phyloP scores from a whole-genome alignment of 805 yeast genomes.

The Saccharomycopsis javanensis region DNA sequence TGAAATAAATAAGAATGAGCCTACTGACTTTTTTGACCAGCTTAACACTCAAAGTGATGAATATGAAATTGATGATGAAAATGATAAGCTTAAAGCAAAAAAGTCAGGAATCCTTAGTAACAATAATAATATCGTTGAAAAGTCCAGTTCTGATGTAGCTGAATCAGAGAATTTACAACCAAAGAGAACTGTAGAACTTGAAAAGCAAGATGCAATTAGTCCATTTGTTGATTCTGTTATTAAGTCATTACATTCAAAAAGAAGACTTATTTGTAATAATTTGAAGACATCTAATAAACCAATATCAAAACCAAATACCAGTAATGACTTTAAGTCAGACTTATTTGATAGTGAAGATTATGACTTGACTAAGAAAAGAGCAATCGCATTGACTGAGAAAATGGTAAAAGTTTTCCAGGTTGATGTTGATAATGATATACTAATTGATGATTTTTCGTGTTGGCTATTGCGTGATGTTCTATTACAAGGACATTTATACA shows the following conservation, averaged over 20 bases:
- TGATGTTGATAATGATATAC: conserved; percentile 40
- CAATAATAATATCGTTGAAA: not conserved
- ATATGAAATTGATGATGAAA: conserved; percentile 18
- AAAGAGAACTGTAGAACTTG: not conserved
- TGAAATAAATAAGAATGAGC: conserved; percentile 1
- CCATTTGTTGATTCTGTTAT: conserved; percentile 15
- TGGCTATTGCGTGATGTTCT: conserved; percentile 80
- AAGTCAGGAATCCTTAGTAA: not conserved
- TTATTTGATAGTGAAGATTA: conserved; percentile 14
- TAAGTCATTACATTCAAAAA: conserved; percentile 10
- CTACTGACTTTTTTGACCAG: conserved; percentile 19
- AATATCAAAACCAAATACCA: conserved; percentile 22
- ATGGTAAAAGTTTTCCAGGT: conserved; percentile 34
- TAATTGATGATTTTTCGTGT: conserved; percentile 54
- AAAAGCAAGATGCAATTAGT: conserved; percentile 1
- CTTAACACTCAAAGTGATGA: conserved; percentile 18
- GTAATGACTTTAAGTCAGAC: conserved; percentile 16
- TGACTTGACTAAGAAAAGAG: conserved; percentile 24
- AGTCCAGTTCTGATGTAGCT: not conserved
- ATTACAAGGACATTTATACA: conserved; percentile 73
- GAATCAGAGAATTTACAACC: not conserved
- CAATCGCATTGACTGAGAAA: conserved; percentile 29
- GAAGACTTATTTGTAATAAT: conserved; percentile 18
- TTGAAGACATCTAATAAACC: conserved; percentile 17
- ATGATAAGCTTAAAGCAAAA: conserved; percentile 10